phyloP scores from a whole-genome alignment of 2,329 filamentous ascomycete genomes.

The Paecilomyces fulvus region DNA sequence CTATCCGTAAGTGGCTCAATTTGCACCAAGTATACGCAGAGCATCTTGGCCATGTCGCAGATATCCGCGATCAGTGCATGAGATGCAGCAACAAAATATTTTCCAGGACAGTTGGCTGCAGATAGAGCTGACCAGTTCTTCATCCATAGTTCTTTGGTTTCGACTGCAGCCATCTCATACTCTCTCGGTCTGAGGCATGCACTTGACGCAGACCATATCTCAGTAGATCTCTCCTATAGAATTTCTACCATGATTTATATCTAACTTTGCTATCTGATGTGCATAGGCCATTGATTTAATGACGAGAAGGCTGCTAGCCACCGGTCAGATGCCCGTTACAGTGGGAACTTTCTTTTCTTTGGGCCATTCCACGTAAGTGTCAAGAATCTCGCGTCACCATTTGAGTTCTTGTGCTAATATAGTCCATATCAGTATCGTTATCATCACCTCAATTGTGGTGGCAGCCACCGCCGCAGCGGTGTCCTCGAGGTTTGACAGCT shows the following conservation, averaged over 20 bases:
- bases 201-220: conserved; percentile 93
- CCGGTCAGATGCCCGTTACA: conserved; percentile 76
- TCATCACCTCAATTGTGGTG: conserved; percentile 83
- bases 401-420: conserved; percentile 3
- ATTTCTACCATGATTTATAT: neutral
- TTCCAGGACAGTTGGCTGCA: neutral
- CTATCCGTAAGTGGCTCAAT: conserved; percentile 25
- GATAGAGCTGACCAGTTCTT: conserved; percentile 5
- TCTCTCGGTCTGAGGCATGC: conserved; percentile 86
- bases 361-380: conserved; percentile 67
- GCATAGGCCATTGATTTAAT: conserved; percentile 77
- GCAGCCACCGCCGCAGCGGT: conserved; percentile 83
- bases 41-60: neutral
- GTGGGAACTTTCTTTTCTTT: conserved; percentile 93
- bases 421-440: conserved; percentile 53
- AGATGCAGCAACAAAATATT: neutral
- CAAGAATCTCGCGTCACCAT: neutral
- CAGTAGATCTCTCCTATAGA: conserved; percentile 28
- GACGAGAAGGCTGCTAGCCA: conserved; percentile 79
- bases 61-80: neutral
- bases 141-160: conserved; percentile 52
- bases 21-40: neutral
- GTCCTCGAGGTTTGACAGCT: conserved; percentile 69
- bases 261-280: conserved; percentile 29
- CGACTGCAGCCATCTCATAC: conserved; percentile 76